phyloP scores from a whole-genome alignment of 164 flowering plant genomes.

The Cinnamomum micranthum region DNA sequence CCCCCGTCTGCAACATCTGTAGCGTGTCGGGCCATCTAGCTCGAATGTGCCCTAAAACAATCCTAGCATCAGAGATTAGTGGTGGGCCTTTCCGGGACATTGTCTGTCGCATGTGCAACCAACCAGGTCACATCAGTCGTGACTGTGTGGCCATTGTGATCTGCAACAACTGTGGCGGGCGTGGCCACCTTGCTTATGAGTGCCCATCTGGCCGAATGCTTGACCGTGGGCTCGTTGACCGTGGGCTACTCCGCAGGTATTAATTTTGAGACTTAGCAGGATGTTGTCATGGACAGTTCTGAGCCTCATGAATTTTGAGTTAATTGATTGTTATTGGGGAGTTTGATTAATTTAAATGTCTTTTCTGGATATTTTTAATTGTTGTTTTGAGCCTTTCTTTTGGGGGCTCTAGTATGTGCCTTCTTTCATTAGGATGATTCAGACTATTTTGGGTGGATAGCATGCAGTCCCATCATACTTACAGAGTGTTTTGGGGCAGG shows the following conservation, averaged over 20 bases:
- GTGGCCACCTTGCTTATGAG: constrained; percentile 41
- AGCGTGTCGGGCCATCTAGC: constrained; percentile 79
- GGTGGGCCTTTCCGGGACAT: constrained; percentile 36
- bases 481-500: no score
- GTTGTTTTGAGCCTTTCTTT: neutral
- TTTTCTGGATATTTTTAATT: neutral
- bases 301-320: neutral
- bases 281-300: neutral
- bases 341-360: neutral
- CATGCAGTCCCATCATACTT: no score
- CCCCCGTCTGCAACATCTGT: constrained; percentile 62
- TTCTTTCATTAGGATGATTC: no score
- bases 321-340: neutral
- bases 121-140: constrained; percentile 43
- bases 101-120: constrained; percentile 37
- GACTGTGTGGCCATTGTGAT: constrained; percentile 36
- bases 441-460: no score
- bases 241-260: constrained; percentile 20
- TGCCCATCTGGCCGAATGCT: constrained; percentile 43
- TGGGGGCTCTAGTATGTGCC: neutral
- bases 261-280: constrained; percentile 3
- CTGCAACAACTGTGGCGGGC: constrained; percentile 51
- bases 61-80: constrained; percentile 20
- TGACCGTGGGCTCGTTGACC: constrained; percentile 17
- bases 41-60: constrained; percentile 64